These are phyloP conservation scores for Diaporthe sp. DNA, from an alignment of 2,329 filamentous ascomycete genomes.

Conservation along the genomic window DNA sequence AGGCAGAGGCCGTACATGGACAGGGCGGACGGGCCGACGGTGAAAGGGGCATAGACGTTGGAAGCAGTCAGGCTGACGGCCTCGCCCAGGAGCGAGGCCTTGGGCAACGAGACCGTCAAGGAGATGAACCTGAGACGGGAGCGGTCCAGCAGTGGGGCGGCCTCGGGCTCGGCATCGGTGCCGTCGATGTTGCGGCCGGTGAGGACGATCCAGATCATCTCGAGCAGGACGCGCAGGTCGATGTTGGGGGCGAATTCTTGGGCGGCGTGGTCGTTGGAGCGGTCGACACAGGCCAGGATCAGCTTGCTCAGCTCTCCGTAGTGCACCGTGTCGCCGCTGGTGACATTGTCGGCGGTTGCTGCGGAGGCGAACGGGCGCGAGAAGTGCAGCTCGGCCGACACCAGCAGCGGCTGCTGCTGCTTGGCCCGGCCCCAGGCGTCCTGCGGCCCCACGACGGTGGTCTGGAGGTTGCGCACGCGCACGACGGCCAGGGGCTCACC, in stretches of 20 bases:
- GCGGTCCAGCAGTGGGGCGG: slow-evolving; percentile 48
- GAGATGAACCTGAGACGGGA: slow-evolving; percentile 56
- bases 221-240: slow-evolving; percentile 46
- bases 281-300: slow-evolving; percentile 59
- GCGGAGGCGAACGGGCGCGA: slow-evolving; percentile 65
- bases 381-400: slow-evolving; percentile 71
- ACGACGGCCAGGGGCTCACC: slow-evolving; percentile 64
- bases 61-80: slow-evolving; percentile 64
- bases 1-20: slow-evolving; percentile 50
- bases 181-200: slow-evolving; percentile 49
- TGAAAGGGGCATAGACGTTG: slow-evolving; percentile 51
- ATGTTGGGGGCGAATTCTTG: slow-evolving; percentile 34
- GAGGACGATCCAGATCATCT: slow-evolving; percentile 49
- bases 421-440: slow-evolving; percentile 36
- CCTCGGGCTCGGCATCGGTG: slow-evolving; percentile 42
- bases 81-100: slow-evolving; percentile 74
- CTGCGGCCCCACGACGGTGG: slow-evolving; percentile 66
- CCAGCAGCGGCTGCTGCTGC: slow-evolving; percentile 69
- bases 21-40: slow-evolving; percentile 35
- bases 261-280: slow-evolving; percentile 31
- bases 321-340: slow-evolving; percentile 75
- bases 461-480: slow-evolving; percentile 70
- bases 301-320: slow-evolving; percentile 78
- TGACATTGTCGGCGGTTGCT: slow-evolving; percentile 68
- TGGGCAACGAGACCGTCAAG: slow-evolving; percentile 69